Base-by-base conservation (phyloP, 2,329 filamentous ascomycete species). In the Diaporthe australafricana region DNA sequence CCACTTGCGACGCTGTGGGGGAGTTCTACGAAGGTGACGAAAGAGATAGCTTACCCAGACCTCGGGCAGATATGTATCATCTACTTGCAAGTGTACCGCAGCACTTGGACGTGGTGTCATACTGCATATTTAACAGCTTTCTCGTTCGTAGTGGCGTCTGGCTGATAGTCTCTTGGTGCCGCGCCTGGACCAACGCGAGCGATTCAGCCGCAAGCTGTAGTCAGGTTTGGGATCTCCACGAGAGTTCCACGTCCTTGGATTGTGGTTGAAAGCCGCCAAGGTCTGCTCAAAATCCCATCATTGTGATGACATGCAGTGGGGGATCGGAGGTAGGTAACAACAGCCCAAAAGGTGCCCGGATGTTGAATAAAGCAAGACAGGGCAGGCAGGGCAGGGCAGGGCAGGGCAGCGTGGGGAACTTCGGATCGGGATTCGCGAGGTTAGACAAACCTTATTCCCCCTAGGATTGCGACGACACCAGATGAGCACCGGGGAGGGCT, bases 11-110 rank as follows among this genome's bases (percentile, higher is more conserved):
- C 16, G 30, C 32, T 14, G 11, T 5, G 30, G 17, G 6, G 20
- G n/a, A n/a, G 2, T 5, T 5, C 9, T 20, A 4, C 16, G 16
- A 6, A 30, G 8, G 20, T 48, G 50, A 14, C 52, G 9, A 30
- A 25, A 20, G 45, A 68, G 17, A 40, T 40, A 62, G 68, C 27
- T 17, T 57, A 70, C 56, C 32, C 75, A 38, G 68, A 76, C 42
- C 73, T 79, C 63, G 57, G 56, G 48, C 53, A 74, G 16, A 62
- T 74, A 55, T 20, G 66, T 45, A 56, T 81, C 25, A 67, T 79
- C 38, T 32, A 76, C 35, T 74, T 79, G 72, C 74, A 72, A 32
- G 67, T 70, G 27, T 73, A 79, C 22, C 48, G 76, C 27, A 78
- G 80, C 12, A 75, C 62, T 71, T 32, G 70, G 70, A 27, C 55